Conservation (phyloP, 306 rosid genomes). For the Lithocarpus polystachyus region DNA sequence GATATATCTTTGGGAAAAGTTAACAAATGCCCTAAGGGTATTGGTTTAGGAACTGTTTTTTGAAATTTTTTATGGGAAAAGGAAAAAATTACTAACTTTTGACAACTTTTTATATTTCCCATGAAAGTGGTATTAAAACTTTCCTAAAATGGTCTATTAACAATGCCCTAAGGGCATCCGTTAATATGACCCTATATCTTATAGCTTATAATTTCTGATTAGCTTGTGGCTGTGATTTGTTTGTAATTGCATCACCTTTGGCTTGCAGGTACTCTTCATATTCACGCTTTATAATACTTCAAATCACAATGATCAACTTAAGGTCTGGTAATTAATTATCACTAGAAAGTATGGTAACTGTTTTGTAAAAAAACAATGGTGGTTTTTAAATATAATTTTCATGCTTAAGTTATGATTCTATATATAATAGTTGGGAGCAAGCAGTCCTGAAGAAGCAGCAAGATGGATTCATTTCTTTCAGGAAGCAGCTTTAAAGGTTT, state of each 20-base stretch:
- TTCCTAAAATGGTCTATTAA: too few relatives aligned
- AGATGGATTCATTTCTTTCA: slow-evolving; percentile 76
- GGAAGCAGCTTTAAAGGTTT: slow-evolving; percentile 78
- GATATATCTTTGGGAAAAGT: background rate
- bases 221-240: background rate
- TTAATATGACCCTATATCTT: too few relatives aligned
- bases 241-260: slow-evolving; percentile 21
- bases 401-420: background rate
- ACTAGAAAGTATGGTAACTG: background rate
- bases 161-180: too few relatives aligned
- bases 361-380: slow-evolving; percentile 11
- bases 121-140: too few relatives aligned
- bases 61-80: too few relatives aligned
- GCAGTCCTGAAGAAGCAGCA: slow-evolving; percentile 90
- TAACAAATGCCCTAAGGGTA: too few relatives aligned
- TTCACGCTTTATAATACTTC: slow-evolving; percentile 70
- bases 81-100: too few relatives aligned
- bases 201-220: slow-evolving; percentile 1
- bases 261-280: slow-evolving; percentile 56
- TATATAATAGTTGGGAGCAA: slow-evolving; percentile 69
- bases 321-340: slow-evolving; percentile 44
- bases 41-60: too few relatives aligned
- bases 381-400: slow-evolving; percentile 6
- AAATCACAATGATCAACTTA: slow-evolving; percentile 68
- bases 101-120: too few relatives aligned